Evolutionary conservation across 805 yeast genomes (phyloP).

Genomic region (Metschnikowia proteae): DNA sequence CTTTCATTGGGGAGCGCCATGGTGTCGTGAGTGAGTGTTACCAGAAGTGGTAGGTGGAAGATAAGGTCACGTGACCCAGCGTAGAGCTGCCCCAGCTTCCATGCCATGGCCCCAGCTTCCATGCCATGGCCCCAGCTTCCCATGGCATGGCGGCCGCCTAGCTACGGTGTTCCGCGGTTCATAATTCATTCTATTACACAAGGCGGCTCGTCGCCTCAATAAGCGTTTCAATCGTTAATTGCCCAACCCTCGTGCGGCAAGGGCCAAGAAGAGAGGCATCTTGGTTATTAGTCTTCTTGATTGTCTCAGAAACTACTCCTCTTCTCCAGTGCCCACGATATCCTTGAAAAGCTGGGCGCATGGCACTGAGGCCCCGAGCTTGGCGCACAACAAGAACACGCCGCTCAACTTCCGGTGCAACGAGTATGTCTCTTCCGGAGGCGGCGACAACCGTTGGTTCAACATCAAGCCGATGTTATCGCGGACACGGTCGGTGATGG

Average conservation of each 20-base stretch:
- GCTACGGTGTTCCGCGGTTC: background rate
- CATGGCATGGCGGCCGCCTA: too few species aligned
- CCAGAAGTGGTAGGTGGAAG: background rate
- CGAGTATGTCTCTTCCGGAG: slow-evolving; percentile 98
- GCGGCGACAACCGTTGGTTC: slow-evolving; percentile 87
- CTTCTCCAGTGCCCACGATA: slow-evolving; percentile 53
- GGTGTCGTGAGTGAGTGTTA: background rate
- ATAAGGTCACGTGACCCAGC: background rate
- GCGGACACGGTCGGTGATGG: slow-evolving; percentile 90
- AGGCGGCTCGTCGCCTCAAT: background rate
- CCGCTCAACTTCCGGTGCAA: slow-evolving; percentile 94
- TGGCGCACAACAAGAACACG: slow-evolving; percentile 84
- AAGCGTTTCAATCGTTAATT: slow-evolving; percentile 1
- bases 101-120: too few species aligned
- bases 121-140: too few species aligned
- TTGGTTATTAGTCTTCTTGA: slow-evolving; percentile 1
- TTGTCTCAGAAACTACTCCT: slow-evolving; percentile 6
- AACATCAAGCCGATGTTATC: slow-evolving; percentile 86
- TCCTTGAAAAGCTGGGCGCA: slow-evolving; percentile 74
- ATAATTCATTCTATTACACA: slow-evolving; percentile 1
- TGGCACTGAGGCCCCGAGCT: slow-evolving; percentile 77
- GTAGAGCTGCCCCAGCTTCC: too few species aligned
- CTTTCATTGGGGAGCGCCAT: slow-evolving; percentile 3
- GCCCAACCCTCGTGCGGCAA: background rate
- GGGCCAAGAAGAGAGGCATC: slow-evolving; percentile 2